These are phyloP conservation scores for Sungouiella thailandica DNA, from an alignment of 805 yeast species.

Conservation along the genomic window DNA sequence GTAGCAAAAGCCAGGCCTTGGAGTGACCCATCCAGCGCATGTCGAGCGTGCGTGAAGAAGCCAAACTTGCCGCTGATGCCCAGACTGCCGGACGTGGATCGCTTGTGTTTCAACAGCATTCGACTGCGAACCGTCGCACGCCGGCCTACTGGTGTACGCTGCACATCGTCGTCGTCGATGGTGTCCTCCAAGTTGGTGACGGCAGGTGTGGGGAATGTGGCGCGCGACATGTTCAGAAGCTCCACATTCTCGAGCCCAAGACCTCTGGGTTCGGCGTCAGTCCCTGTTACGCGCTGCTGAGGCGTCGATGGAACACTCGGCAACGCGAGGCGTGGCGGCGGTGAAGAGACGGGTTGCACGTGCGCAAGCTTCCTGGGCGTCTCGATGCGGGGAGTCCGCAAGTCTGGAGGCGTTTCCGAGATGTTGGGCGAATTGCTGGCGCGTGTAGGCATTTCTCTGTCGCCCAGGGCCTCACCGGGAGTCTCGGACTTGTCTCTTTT, in stretches of 20 bases:
- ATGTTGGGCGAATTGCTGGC: too few species aligned
- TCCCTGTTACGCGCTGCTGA: slow-evolving; percentile 1
- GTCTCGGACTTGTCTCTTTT: too few species aligned
- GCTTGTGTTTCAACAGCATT: slow-evolving; percentile 33
- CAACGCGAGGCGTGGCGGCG: slow-evolving; percentile 35
- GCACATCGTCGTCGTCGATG: slow-evolving; percentile 4
- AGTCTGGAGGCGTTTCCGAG: background rate
- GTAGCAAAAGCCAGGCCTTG: slow-evolving; percentile 35
- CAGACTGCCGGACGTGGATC: slow-evolving; percentile 36
- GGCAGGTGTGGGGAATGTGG: slow-evolving; percentile 22
- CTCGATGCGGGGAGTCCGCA: background rate
- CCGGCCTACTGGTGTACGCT: slow-evolving; percentile 17
- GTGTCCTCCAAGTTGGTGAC: slow-evolving; percentile 33
- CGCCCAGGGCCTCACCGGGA: too few species aligned
- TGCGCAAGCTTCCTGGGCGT: slow-evolving; percentile 12
- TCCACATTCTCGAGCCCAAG: slow-evolving; percentile 37
- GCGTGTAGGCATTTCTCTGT: too few species aligned
- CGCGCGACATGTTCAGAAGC: slow-evolving; percentile 3
- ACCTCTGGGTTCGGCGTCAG: slow-evolving; percentile 20
- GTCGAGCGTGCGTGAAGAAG: slow-evolving; percentile 37
- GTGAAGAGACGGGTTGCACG: slow-evolving; percentile 21
- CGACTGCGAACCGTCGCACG: slow-evolving; percentile 28
- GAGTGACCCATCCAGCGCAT: slow-evolving; percentile 37
- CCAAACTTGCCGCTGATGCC: slow-evolving; percentile 26
- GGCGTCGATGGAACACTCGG: slow-evolving; percentile 29